These are phyloP conservation scores for Colletotrichum cuscutae DNA, from an alignment of 2,329 filamentous ascomycete genomes.

Conservation along the genomic window DNA sequence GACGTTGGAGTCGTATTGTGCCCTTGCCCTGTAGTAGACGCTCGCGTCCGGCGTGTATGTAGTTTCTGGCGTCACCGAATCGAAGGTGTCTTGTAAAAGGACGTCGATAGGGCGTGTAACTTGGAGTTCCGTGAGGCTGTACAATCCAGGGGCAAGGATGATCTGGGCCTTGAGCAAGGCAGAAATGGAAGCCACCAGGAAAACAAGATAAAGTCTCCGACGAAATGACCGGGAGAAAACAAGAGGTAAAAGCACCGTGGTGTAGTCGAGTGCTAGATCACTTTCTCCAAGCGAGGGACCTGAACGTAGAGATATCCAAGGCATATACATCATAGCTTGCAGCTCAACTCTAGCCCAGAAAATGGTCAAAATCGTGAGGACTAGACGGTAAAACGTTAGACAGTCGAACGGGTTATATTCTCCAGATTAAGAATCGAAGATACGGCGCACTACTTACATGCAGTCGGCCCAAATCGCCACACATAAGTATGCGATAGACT, in stretches of 20 bases:
- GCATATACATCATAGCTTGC: slow-evolving; percentile 19
- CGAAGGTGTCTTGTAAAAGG: slow-evolving; percentile 5
- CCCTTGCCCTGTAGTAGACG: slow-evolving; percentile 4
- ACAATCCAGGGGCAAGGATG: slow-evolving; percentile 14
- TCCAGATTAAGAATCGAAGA: neutral
- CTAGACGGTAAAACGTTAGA: neutral
- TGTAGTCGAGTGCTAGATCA: slow-evolving; percentile 6
- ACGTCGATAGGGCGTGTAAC: neutral
- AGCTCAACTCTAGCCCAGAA: slow-evolving; percentile 21
- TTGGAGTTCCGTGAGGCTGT: neutral
- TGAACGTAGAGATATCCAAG: slow-evolving; percentile 11
- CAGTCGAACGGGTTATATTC: too few relatives aligned
- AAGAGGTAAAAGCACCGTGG: neutral
- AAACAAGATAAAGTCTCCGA: slow-evolving; percentile 4
- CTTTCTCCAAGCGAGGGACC: neutral
- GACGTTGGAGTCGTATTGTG: neutral
- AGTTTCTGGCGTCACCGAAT: neutral
- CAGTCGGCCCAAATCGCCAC: slow-evolving; percentile 18
- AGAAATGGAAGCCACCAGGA: neutral
- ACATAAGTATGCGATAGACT: slow-evolving; percentile 7
- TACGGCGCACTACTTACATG: neutral
- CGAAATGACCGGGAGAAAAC: neutral
- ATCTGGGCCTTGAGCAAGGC: neutral
- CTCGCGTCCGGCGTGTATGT: neutral
- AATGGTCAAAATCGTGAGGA: neutral